A percentile compares a stretch with the other conserved stretches of the same genome.
Evolutionary conservation across 768 basidiomycete species (phyloP).

Genomic region (Tephrocybe sp.): DNA sequence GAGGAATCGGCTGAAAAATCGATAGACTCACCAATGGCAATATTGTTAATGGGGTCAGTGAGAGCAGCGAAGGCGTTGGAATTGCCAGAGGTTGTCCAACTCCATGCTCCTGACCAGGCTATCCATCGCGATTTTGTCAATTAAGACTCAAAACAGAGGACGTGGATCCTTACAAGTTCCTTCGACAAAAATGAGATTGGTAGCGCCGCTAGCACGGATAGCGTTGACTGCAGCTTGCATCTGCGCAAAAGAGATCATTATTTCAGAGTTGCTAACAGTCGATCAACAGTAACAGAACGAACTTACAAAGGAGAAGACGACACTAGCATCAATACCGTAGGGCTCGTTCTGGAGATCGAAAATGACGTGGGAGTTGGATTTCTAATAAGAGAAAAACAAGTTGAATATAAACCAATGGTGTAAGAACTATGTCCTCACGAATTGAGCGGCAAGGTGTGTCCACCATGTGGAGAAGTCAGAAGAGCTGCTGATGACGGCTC

Average conservation of each 20-base stretch:
- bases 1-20: no score
- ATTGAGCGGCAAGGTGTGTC: slow-evolving; percentile 54
- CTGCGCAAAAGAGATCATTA: slow-evolving; percentile 24
- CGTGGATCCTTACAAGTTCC: slow-evolving; percentile 39
- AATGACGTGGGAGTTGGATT: slow-evolving; percentile 52
- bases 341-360: slow-evolving; percentile 74
- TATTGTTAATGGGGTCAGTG: slow-evolving; percentile 61
- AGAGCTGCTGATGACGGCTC: slow-evolving; percentile 47
- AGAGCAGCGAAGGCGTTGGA: slow-evolving; percentile 48
- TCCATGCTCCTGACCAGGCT: slow-evolving; percentile 64
- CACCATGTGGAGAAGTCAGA: slow-evolving; percentile 49
- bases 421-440: slow-evolving; percentile 36
- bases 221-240: slow-evolving; percentile 69
- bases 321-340: slow-evolving; percentile 50
- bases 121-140: slow-evolving; percentile 11
- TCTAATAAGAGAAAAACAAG: slow-evolving; percentile 25
- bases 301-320: slow-evolving; percentile 50
- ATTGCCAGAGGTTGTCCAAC: slow-evolving; percentile 62
- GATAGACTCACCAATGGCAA: slow-evolving; percentile 48
- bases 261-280: slow-evolving; percentile 3
- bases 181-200: slow-evolving; percentile 52
- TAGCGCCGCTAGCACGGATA: slow-evolving; percentile 63
- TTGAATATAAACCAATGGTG: no score
- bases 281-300: not conserved
- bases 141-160: not conserved